Evolutionary conservation across 2,329 filamentous ascomycete species (phyloP).

Genomic region (Cercospora nicotianae): DNA sequence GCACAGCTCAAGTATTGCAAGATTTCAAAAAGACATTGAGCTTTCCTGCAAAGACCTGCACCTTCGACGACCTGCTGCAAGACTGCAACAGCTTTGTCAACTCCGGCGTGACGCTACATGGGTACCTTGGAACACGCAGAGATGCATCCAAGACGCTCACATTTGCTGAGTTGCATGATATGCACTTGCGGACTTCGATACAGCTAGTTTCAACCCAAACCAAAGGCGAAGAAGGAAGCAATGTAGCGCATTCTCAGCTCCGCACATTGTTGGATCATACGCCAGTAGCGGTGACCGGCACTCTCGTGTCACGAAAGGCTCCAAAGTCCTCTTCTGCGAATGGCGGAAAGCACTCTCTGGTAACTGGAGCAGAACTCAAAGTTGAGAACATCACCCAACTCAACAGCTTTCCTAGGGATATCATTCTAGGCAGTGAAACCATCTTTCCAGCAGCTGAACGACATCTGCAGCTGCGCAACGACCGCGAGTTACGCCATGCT

Average conservation of each 20-base stretch:
- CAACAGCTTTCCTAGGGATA: conserved; percentile 71
- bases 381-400: conserved; percentile 65
- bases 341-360: conserved; percentile 5
- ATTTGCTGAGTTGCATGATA: conserved; percentile 62
- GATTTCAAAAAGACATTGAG: conserved; percentile 41
- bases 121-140: conserved; percentile 69
- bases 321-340: conserved; percentile 31
- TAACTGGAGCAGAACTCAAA: conserved; percentile 45
- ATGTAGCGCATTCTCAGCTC: conserved; percentile 30
- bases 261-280: conserved; percentile 43
- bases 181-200: conserved; percentile 45
- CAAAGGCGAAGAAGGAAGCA: conserved; percentile 31
- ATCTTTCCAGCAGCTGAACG: conserved; percentile 73
- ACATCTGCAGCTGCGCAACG: conserved; percentile 81
- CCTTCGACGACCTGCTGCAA: conserved; percentile 34
- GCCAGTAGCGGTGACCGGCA: conserved; percentile 57
- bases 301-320: conserved; percentile 45
- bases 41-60: conserved; percentile 49
- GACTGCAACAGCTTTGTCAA: conserved; percentile 32
- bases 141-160: conserved; percentile 68
- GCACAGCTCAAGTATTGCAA: conserved; percentile 14
- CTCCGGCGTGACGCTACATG: conserved; percentile 58
- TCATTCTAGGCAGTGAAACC: conserved; percentile 73
- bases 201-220: conserved; percentile 38
- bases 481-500: conserved; percentile 64